Conservation (phyloP, 2,329 filamentous ascomycete species). For the Hymenoscyphus occultus region DNA sequence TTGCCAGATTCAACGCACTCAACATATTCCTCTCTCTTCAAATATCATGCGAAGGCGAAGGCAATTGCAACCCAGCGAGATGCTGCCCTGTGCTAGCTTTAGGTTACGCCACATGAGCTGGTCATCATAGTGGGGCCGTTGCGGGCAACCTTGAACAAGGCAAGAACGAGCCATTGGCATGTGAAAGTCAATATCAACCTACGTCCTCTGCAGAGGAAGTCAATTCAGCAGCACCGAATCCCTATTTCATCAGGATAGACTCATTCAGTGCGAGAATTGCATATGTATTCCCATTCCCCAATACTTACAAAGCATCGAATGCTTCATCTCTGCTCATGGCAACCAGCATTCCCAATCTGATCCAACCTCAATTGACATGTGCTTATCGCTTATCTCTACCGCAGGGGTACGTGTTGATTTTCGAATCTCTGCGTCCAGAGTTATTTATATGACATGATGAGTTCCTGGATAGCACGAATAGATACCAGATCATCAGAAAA, state of each 20-base stretch:
- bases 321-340: not conserved
- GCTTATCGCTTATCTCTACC: not conserved
- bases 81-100: too few relatives aligned
- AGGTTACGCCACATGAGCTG: not conserved
- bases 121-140: constrained; percentile 1
- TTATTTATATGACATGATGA: not conserved
- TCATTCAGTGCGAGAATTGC: not conserved
- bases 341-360: not conserved
- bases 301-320: not conserved
- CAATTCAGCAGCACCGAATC: not conserved
- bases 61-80: not conserved
- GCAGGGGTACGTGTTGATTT: not conserved
- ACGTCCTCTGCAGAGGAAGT: too few relatives aligned
- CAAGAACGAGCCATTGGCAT: not conserved
- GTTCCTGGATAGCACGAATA: too few relatives aligned
- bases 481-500: not conserved
- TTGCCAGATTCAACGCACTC: too few relatives aligned
- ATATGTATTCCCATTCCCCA: not conserved
- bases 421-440: not conserved
- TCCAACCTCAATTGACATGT: not conserved
- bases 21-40: too few relatives aligned
- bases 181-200: not conserved
- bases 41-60: not conserved
- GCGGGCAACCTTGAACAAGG: not conserved
- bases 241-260: not conserved